phyloP scores from a whole-genome alignment of 768 basidiomycete species.

The Phanerochaete sordida region DNA sequence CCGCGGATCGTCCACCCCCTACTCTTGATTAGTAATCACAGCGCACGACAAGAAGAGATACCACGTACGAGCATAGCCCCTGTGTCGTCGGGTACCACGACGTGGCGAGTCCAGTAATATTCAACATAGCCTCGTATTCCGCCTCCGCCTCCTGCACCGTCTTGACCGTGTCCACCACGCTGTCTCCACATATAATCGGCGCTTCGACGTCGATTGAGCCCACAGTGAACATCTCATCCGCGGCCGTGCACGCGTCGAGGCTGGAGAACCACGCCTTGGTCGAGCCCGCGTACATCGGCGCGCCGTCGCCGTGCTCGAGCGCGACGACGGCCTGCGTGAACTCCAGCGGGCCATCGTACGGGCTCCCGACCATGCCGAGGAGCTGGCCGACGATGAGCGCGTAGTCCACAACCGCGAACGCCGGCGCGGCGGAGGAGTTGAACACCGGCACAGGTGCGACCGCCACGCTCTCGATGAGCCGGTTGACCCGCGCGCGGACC shows the following conservation, averaged over 20 bases:
- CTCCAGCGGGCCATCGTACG: neutral
- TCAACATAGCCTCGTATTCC: neutral
- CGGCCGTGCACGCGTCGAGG: neutral
- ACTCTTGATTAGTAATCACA: neutral
- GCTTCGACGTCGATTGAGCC: neutral
- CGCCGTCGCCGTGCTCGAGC: constrained; percentile 1
- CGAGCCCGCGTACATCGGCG: neutral
- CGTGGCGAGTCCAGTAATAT: neutral
- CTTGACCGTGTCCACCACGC: neutral
- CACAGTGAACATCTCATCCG: neutral
- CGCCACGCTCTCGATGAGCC: neutral
- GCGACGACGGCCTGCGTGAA: neutral
- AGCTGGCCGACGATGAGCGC: neutral
- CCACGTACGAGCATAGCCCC: neutral
- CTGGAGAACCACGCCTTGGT: neutral
- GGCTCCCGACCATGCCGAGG: neutral
- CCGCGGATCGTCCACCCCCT: neutral
- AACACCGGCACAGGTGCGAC: neutral
- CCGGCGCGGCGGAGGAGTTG: neutral
- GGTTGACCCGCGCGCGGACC: constrained; percentile 17
- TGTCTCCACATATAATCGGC: neutral
- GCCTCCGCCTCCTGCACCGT: neutral
- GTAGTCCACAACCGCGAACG: constrained; percentile 2
- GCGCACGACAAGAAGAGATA: neutral
- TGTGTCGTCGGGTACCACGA: neutral